Base-by-base conservation (phyloP, 2,329 filamentous ascomycete species). In the Plectosphaerella plurivora region DNA sequence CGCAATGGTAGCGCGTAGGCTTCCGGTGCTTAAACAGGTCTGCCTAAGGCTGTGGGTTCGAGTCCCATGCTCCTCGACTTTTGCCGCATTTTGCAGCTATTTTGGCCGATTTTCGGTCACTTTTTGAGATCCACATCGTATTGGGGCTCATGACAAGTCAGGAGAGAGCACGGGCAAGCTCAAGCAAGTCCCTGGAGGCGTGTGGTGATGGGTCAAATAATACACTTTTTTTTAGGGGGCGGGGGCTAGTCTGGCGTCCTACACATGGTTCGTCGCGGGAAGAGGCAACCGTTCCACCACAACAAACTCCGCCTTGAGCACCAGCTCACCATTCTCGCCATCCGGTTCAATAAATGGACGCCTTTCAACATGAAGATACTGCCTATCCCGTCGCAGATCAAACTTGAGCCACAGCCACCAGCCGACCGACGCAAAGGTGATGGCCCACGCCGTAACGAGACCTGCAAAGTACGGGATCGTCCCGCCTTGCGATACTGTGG, bases 221-320 rank as follows among this genome's bases (percentile, higher is more conserved):
- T 22, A 5, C 22, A 22, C 22, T 22, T 22, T 22, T 22, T 22
- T 22, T 22, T 22, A 22, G 22, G 22, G 22, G 22, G 22, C 22
- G 22, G 22, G 22, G 22, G 22, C 22, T 22, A 22, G 22, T 22
- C 22, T 22, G 22, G 22, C 22, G 22, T 22, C 22, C 28, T 33
- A 12, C 28, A 47, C 24, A 9, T 39, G 25, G 28, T 37, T 49
- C 15, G 25, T 25, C 8, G 49, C 49, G n/a, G 36, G 37, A n/a
- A 37, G 36, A 15, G 49, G 49, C 15, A 50, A 14, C n/a, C 49
- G 20, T 37, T 50, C 49, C 8, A 50, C 41, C 11, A 28, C 16
- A 20, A 50, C 24, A 45, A 50, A 28, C 49, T 50, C 49, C 2
- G 49, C 49, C 49, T 50, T 50, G 37, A 50, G 28, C 16, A 50